phyloP scores from a whole-genome alignment of 768 basidiomycete species.

The Russula abietina region DNA sequence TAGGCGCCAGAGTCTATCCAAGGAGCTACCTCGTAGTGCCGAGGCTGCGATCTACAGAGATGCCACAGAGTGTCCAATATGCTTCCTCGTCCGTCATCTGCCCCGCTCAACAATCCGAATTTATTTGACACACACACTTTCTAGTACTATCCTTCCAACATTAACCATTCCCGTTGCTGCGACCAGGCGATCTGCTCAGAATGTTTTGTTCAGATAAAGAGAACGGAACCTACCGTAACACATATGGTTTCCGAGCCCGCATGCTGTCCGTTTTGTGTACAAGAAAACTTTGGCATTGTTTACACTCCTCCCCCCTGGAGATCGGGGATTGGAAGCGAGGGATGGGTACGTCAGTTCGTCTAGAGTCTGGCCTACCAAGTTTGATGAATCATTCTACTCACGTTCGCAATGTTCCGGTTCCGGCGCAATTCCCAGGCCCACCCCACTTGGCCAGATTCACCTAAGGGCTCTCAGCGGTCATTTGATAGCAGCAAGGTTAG shows the following conservation, averaged over 20 bases:
- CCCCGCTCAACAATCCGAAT: conserved; percentile 19
- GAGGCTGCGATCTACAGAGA: conserved; percentile 80
- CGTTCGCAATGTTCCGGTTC: conserved; percentile 4
- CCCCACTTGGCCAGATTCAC: conserved; percentile 50
- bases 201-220: conserved; percentile 99
- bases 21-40: conserved; percentile 57
- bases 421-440: conserved; percentile 14
- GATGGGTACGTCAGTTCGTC: conserved; percentile 44
- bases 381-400: conserved; percentile 12
- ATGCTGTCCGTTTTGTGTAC: conserved; percentile 95
- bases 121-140: conserved; percentile 11
- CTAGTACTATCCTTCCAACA: conserved; percentile 95
- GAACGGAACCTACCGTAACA: conserved; percentile 88
- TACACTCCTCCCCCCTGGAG: conserved; percentile 82
- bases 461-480: conserved; percentile 42
- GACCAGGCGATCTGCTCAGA: conserved; percentile 99
- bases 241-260: conserved; percentile 96
- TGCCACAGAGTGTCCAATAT: conserved; percentile 94
- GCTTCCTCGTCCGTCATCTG: conserved; percentile 73
- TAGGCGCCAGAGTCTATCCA: conserved; percentile 53
- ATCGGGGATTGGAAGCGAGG: conserved; percentile 69
- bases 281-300: conserved; percentile 92
- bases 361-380: conserved; percentile 2
- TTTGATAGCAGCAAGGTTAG: conserved; percentile 19
- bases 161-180: conserved; percentile 96